Base-by-base conservation (phyloP, 352 stramenopile genomes). In the Pythium rhizo-oryzae region DNA sequence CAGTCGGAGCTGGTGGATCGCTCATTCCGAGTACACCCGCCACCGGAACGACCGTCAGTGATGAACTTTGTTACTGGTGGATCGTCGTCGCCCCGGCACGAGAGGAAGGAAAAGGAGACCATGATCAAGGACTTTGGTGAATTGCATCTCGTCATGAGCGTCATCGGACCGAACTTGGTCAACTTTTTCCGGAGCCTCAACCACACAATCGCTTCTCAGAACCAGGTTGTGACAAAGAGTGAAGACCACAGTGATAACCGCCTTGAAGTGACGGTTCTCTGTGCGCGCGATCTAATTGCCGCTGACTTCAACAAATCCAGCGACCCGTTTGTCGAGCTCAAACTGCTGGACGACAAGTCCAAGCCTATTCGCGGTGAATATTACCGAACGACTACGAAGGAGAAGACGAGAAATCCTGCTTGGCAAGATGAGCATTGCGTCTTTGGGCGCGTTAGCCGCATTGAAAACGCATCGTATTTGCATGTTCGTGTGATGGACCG, bases 221-320 rank as follows among this genome's bases (percentile, higher is more conserved):
- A 60, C 39, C 77, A 71, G 13, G 80, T 87, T 8, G 80, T 80
- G n/a, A 84, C 75, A 7, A 72, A 73, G 6, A 77, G 61, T 7
- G 65, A 74, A 4, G 81, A 91, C 33, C 82, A 93, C 62, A 85
- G 79, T 2, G 85, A 93, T 60, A 90, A 91, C 39, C 81, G 85
- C 1, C 70, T 93, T 33, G 85, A 93, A 63, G 74, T 93, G 11
- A 81, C 75, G 8, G 74, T 93, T 13, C 21, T 93, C 7, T 72
- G 63, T 19, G 82, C 82, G 5, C 78, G 72, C 19, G 69, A 80
- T 35, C 67, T 93, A 15, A 84, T 91, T 39, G 80, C 72, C 39
- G 66, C 82, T 0, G 81, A 90, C 41, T 73, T 84, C 25, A 93
- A 89, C 61, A 81, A 90, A 28, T 85, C 74, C 3, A 83, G 78